Evolutionary conservation across 495 filamentous ascomycete species (phyloP).

Genomic region (Penicillium canariense): DNA sequence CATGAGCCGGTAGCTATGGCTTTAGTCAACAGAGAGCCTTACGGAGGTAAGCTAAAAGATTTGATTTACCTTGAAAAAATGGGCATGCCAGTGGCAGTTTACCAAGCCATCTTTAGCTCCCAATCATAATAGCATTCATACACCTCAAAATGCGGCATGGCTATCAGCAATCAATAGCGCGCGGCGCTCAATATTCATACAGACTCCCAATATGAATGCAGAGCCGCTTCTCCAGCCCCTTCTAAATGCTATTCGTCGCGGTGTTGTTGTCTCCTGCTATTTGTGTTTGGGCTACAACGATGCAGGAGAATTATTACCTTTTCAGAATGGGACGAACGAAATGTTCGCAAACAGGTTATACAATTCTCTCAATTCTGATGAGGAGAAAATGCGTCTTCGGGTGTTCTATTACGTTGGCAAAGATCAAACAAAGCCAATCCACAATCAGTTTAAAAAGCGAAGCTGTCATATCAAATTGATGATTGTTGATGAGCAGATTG

Average conservation of each 20-base stretch:
- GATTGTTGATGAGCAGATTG: conserved; percentile 65
- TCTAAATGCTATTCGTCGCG: conserved; percentile 59
- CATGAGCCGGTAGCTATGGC: conserved; percentile 67
- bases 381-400: conserved; percentile 49
- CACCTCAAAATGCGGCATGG: conserved; percentile 72
- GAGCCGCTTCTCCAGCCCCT: conserved; percentile 62
- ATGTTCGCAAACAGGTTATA: conserved; percentile 59
- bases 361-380: conserved; percentile 40
- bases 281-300: conserved; percentile 79
- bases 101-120: conserved; percentile 32
- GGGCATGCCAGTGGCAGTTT: too few relatives aligned
- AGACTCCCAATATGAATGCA: conserved; percentile 74
- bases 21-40: conserved; percentile 64
- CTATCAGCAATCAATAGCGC: conserved; percentile 67
- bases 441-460: conserved; percentile 58
- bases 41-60: conserved; percentile 45
- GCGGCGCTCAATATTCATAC: conserved; percentile 61
- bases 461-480: conserved; percentile 76
- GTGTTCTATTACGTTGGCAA: conserved; percentile 69
- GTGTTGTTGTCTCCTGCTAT: conserved; percentile 64
- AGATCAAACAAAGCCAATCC: conserved; percentile 65
- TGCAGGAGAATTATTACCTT: conserved; percentile 68
- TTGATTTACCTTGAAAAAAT: too few relatives aligned
- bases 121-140: conserved; percentile 55
- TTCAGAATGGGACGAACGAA: conserved; percentile 75